These are phyloP conservation scores for Ceratobasidium sp. DNA, from an alignment of 1,284 basidiomycete genomes.

Conservation along the genomic window DNA sequence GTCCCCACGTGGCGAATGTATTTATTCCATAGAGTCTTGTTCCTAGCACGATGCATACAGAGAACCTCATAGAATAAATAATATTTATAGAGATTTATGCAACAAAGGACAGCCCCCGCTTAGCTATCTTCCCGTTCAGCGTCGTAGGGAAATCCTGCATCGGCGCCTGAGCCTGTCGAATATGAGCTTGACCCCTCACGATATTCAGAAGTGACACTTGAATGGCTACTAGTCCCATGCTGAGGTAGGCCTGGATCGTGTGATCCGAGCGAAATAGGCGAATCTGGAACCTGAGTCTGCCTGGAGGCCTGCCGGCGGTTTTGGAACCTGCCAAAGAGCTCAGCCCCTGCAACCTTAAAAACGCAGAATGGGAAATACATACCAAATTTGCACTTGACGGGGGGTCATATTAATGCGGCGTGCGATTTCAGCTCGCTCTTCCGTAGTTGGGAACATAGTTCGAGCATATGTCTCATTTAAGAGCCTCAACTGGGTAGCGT, in stretches of 20 bases:
- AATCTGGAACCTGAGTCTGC: conserved; percentile 26
- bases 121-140: not conserved
- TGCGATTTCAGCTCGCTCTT: conserved; percentile 79
- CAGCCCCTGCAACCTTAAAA: not conserved
- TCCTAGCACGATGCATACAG: not conserved
- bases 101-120: not conserved
- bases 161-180: not conserved
- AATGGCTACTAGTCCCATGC: not conserved
- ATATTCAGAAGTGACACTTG: not conserved
- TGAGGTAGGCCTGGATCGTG: conserved; percentile 13
- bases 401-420: conserved; percentile 82
- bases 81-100: conserved; percentile 4
- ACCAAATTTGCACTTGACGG: conserved; percentile 87
- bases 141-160: not conserved
- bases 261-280: not conserved
- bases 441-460: conserved; percentile 85
- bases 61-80: not conserved
- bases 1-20: conserved; percentile 3
- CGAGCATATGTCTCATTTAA: conserved; percentile 80
- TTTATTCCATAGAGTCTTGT: conserved; percentile 40
- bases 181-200: conserved; percentile 14
- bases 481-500: conserved; percentile 77
- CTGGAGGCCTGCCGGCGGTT: conserved; percentile 45
- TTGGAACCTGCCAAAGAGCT: conserved; percentile 43
- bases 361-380: conserved; percentile 47